Base-by-base conservation (phyloP, 2,329 filamentous ascomycete species). In the Cercospora zeina region DNA sequence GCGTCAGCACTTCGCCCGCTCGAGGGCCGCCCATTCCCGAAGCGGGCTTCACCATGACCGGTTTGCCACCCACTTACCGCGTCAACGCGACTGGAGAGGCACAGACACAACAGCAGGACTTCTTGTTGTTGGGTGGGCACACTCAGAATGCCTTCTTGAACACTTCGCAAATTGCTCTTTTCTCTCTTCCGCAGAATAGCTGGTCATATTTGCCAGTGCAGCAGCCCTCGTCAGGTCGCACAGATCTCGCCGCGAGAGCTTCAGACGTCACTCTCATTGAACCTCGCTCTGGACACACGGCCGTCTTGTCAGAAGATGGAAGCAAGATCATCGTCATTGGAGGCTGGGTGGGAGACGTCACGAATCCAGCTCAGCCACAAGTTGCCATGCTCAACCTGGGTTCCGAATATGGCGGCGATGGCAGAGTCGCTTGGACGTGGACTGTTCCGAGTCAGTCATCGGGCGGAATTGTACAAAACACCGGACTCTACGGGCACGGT, bases 161-260 rank as follows among this genome's bases (percentile, higher is more conserved):
- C 74, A 97, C 96, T 89, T 96, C 91, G 61, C 90, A 91, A 47
- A 85, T 93, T 1, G 93, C 92, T 0, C 79, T 97, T 1, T 96
- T 93, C 81, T 93, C 87, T 58, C 80, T 97, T 6, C 93, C 93
- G 0, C 89, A 96, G 70, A 87, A 92, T 71, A 88, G 85, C 58
- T 97, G 93, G 93, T 88, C 86, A 30, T 97, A 93, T 73, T 79
- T 96, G 27, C 80, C 83, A 1, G 85, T 93, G n/a, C 78, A 83
- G 6, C 78, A 80, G 59, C 76, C 78, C 10, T 70, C 75, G 4
- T 65, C 67, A 1, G 59, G 50, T 14, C 83, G 79, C 58, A 83
- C 83, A 0, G 87, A 89, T 68, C 79, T 90, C 4, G 73, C 83
- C 13, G 75, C 78, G 14, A 81, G 81, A 62, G 47, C 54, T 24